Evolutionary conservation across 2,329 filamentous ascomycete species (phyloP), one percentile per base, ranked within the genome.

Genomic region (Sordariomycetes sp.): DNA sequence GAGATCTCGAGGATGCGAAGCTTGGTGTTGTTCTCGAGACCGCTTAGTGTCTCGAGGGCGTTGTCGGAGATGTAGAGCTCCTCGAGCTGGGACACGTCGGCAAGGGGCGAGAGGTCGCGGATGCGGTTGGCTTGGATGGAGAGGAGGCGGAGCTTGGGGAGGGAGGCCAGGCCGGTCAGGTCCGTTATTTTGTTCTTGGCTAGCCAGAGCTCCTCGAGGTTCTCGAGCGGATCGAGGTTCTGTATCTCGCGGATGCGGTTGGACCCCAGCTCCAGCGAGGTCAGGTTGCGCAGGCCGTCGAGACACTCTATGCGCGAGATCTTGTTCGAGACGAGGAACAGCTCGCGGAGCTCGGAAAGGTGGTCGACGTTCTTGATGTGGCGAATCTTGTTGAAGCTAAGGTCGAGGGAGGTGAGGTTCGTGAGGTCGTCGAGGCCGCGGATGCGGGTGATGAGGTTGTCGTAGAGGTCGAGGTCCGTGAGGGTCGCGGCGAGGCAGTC

Each of bases 371-470:
- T 85, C 73, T 96, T 96, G 76, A 99, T 96, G 73, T 97, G 92
- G 71, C 96, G 97, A 76, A 99, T 93, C 77, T 97, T 97, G 78
- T 99, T 99, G 82, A 97, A 99, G 71, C 89, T 95, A 56, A 99
- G 79, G 70, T 99, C 94, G 58, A 99, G 82, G 59, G 77, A 87
- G 6, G 82, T 90, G 58, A 99, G 81, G 61, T 88, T 79, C 14
- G 79, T 83, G 59, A 97, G 82, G 53, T 83, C 78, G 58, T 97
- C 91, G 53, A 99, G 80, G 34, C 89, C 89, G 63, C 86, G 86
- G 71, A 97, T 84, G 71, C 96, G 91, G 12, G 85, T 83, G 65
- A 99, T 91, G 20, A 96, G 80, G 72, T 99, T 99, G 74, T 99
- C 94, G 76, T 99, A 99, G 60, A 99, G 81, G 66, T 99, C 94